Conservation (phyloP, 73 alveolate genomes). For the Blepharisma japonicum region DNA sequence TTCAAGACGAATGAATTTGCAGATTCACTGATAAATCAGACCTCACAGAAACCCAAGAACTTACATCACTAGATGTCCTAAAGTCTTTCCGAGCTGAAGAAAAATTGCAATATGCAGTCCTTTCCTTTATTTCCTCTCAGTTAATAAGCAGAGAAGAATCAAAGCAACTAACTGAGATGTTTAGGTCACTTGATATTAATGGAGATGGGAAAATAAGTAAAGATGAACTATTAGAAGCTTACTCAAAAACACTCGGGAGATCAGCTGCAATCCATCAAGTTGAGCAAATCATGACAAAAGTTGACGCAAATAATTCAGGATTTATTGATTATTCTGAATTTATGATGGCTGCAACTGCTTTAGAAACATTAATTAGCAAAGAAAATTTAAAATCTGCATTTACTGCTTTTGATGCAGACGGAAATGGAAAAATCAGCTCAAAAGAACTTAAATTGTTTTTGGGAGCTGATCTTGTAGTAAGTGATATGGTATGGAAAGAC, state of each 20-base stretch:
- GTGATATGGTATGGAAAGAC: constrained; percentile 52
- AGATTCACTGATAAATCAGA: constrained; percentile 33
- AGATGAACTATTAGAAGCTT: constrained; percentile 62
- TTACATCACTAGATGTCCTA: constrained; percentile 51
- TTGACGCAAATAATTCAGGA: constrained; percentile 51
- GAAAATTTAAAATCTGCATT: constrained; percentile 44
- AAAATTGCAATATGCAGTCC: constrained; percentile 62
- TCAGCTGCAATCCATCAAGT: constrained; percentile 38
- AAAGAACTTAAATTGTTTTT: constrained; percentile 52
- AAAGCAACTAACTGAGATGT: constrained; percentile 51
- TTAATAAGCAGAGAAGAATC: constrained; percentile 65
- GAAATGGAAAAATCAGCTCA: constrained; percentile 59
- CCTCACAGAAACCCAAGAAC: constrained; percentile 34
- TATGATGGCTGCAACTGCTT: constrained; percentile 44
- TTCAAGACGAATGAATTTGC: constrained; percentile 64
- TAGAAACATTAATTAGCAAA: constrained; percentile 34
- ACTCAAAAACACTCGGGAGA: constrained; percentile 28
- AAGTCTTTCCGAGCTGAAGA: constrained; percentile 49
- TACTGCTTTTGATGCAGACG: constrained; percentile 50
- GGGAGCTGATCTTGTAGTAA: constrained; percentile 44
- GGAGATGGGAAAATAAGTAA: constrained; percentile 69
- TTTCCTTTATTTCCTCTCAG: constrained; percentile 50
- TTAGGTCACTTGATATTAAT: constrained; percentile 56
- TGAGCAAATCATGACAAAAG: constrained; percentile 34
- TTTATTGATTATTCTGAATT: constrained; percentile 56